Percentiles rank a stretch among this genome's conserved stretches.
Evolutionary conservation across 2,329 filamentous ascomycete species (phyloP).

Genomic region (Ceratocystis cacaofunesta): DNA sequence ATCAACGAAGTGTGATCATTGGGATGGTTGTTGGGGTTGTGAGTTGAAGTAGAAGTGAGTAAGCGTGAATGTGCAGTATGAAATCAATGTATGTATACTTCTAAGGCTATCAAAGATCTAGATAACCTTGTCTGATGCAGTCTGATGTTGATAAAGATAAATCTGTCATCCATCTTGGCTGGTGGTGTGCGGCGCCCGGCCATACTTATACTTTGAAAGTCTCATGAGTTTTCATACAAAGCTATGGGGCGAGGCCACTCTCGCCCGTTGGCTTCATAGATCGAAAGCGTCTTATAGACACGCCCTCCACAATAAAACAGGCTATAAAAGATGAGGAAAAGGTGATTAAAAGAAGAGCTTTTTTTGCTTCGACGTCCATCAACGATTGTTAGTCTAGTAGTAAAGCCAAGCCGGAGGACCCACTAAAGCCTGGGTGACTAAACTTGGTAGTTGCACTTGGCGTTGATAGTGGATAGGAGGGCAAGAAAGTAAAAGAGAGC

Average conservation of each 20-base stretch:
- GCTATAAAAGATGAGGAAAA: neutral
- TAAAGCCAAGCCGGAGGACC: neutral
- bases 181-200: neutral
- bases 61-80: neutral
- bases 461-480: slow-evolving; percentile 5
- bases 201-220: neutral
- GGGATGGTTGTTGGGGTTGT: neutral
- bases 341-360: neutral
- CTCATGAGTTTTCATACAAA: neutral
- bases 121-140: no score
- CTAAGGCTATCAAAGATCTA: neutral
- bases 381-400: neutral
- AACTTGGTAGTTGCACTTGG: slow-evolving; percentile 7
- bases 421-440: neutral
- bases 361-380: neutral
- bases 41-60: neutral
- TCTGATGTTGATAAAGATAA: no score
- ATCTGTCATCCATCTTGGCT: neutral
- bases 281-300: neutral
- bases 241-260: neutral
- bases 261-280: neutral
- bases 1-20: slow-evolving; percentile 5
- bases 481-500: neutral
- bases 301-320: neutral
- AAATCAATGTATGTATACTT: neutral